These are phyloP conservation scores for Neurospora sp. DNA, from an alignment of 495 filamentous ascomycete species.

Conservation along the genomic window DNA sequence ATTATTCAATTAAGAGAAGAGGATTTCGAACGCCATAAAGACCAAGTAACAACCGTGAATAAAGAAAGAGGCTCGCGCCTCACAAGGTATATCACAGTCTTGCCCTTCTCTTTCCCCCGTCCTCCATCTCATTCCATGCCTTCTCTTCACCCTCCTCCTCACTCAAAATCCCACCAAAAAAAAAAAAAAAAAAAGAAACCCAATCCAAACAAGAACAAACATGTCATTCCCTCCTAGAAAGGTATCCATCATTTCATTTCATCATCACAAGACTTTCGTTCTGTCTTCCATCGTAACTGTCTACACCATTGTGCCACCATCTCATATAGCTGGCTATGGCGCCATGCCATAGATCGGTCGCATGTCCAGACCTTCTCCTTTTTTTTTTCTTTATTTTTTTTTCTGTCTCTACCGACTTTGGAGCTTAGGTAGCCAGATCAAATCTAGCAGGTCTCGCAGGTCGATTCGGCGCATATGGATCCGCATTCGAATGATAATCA, in stretches of 20 bases:
- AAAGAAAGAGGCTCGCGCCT: not conserved
- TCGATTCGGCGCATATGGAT: not conserved
- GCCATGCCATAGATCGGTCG: not conserved
- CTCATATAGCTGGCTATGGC: not conserved
- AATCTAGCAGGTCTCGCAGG: not conserved
- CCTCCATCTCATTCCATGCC: not conserved
- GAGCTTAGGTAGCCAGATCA: not conserved
- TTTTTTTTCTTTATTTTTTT: not conserved
- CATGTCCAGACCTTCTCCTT: not conserved
- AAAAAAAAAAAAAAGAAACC: not conserved
- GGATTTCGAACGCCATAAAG: not conserved
- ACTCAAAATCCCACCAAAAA: not conserved
- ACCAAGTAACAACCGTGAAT: not conserved
- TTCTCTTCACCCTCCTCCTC: not conserved
- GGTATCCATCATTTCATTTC: not conserved
- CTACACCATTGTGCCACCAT: not conserved
- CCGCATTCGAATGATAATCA: not conserved
- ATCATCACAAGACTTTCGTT: not conserved
- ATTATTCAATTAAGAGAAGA: not conserved
- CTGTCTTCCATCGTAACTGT: conserved; percentile 3
- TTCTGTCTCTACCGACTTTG: not conserved
- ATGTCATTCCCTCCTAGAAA: not conserved
- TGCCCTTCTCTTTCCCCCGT: not conserved
- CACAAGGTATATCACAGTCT: not conserved
- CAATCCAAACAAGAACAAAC: not conserved